These are phyloP conservation scores for Trichoderma parareesei DNA, from an alignment of 495 filamentous ascomycete species.

Conservation along the genomic window DNA sequence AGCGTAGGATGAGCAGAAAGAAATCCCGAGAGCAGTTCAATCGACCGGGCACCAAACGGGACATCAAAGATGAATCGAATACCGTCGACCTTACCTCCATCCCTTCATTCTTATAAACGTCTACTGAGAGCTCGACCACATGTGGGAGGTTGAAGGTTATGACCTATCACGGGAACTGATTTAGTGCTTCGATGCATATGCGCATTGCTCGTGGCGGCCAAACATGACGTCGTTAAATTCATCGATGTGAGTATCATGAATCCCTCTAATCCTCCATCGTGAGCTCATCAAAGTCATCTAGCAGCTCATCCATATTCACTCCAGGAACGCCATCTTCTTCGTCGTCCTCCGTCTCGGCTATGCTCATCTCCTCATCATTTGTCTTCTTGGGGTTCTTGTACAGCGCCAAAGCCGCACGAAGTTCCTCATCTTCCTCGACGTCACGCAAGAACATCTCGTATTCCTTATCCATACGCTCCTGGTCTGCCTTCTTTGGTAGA, in stretches of 20 bases:
- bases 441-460: slow-evolving; percentile 96
- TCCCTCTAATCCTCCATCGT: slow-evolving; percentile 47
- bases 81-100: not conserved
- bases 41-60: not conserved
- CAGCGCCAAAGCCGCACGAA: slow-evolving; percentile 71
- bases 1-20: slow-evolving; percentile 5
- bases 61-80: not conserved
- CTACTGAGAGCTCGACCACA: not conserved
- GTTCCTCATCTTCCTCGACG: slow-evolving; percentile 89
- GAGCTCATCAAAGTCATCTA: slow-evolving; percentile 85
- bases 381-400: slow-evolving; percentile 56
- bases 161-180: not conserved
- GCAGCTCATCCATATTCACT: slow-evolving; percentile 73
- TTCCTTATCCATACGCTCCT: slow-evolving; percentile 76
- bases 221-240: not conserved
- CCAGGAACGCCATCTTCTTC: slow-evolving; percentile 64
- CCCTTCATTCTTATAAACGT: not conserved
- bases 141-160: too few relatives aligned
- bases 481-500: slow-evolving; percentile 68
- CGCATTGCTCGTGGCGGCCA: not conserved
- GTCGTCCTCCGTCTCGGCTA: slow-evolving; percentile 59
- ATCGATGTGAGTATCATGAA: not conserved
- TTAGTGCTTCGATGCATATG: not conserved
- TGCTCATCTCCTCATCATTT: slow-evolving; percentile 45
- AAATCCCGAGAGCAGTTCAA: slow-evolving; percentile 7